A percentile compares a stretch with the other conserved stretches of the same genome.
These are phyloP conservation scores for Forsythia viridissima DNA, from an alignment of 257 asterid genomes.

Conservation along the genomic window DNA sequence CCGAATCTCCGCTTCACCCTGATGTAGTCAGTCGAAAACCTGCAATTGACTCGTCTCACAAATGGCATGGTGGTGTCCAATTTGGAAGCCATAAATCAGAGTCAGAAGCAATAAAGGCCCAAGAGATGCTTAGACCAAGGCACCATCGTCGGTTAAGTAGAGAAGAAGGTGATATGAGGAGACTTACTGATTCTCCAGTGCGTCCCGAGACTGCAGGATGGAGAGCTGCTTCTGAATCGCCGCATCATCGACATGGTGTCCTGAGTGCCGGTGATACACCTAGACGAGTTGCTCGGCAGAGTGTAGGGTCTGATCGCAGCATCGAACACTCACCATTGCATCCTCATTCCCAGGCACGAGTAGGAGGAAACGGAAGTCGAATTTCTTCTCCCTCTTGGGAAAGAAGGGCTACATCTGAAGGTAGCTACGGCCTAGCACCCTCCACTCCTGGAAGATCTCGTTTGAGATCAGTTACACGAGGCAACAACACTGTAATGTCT, in stretches of 20 bases:
- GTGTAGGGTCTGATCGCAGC: slow-evolving; percentile 66
- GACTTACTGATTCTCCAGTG: slow-evolving; percentile 52
- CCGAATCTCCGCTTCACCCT: slow-evolving; percentile 41
- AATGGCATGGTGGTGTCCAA: slow-evolving; percentile 27
- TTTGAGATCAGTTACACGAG: slow-evolving; percentile 70
- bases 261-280: slow-evolving; percentile 64
- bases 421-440: slow-evolving; percentile 63
- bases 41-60: slow-evolving; percentile 35
- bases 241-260: slow-evolving; percentile 54
- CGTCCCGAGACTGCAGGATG: slow-evolving; percentile 43
- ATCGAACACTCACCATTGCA: slow-evolving; percentile 75
- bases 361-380: slow-evolving; percentile 54
- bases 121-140: slow-evolving; percentile 41
- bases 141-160: slow-evolving; percentile 46
- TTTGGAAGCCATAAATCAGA: slow-evolving; percentile 38
- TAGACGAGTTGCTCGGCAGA: slow-evolving; percentile 50
- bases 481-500: slow-evolving; percentile 67
- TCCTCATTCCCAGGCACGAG: slow-evolving; percentile 55
- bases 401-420: slow-evolving; percentile 61
- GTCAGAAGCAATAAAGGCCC: slow-evolving; percentile 38
- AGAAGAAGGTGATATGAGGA: slow-evolving; percentile 63
- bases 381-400: slow-evolving; percentile 92
- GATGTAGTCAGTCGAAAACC: slow-evolving; percentile 33
- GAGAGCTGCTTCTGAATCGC: slow-evolving; percentile 55
- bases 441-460: slow-evolving; percentile 89